Percentiles rank a stretch among this genome's conserved stretches.
These are phyloP conservation scores for Auricularia sp. DNA, from an alignment of 768 basidiomycete genomes.

Conservation along the genomic window DNA sequence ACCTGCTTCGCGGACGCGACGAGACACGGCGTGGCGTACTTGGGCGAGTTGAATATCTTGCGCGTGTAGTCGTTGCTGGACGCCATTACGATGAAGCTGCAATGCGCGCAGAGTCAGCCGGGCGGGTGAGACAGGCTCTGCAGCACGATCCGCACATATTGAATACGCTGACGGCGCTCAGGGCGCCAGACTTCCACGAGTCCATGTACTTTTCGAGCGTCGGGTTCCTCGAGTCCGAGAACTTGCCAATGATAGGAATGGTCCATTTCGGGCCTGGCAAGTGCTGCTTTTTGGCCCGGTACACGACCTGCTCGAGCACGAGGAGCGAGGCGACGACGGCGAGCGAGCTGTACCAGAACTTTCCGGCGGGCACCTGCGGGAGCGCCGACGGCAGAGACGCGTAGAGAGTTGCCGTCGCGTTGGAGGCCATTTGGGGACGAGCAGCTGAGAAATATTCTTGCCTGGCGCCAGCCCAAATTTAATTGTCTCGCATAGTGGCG, in stretches of 20 bases:
- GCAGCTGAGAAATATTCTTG: background rate
- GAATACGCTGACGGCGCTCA: constrained; percentile 90
- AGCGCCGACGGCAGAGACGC: background rate
- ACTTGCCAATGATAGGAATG: constrained; percentile 96
- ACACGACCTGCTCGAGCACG: constrained; percentile 77
- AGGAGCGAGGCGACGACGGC: constrained; percentile 68
- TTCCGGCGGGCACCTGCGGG: background rate
- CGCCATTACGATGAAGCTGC: constrained; percentile 98
- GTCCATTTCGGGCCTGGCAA: constrained; percentile 88
- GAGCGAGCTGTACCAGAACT: constrained; percentile 36
- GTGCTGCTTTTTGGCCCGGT: constrained; percentile 79
- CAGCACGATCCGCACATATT: constrained; percentile 62
- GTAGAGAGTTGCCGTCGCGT: background rate
- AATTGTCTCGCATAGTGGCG: background rate
- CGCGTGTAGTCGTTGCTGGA: constrained; percentile 87
- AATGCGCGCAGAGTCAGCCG: background rate
- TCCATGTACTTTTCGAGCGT: constrained; percentile 85
- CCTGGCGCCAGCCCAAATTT: background rate
- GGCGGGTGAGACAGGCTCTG: background rate
- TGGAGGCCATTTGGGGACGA: background rate
- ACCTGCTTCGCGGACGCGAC: constrained; percentile 86
- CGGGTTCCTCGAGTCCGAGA: constrained; percentile 84
- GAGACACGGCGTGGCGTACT: constrained; percentile 86
- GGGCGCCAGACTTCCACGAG: constrained; percentile 84
- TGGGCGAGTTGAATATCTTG: constrained; percentile 93